A percentile compares a stretch with the other conserved stretches of the same genome.
Evolutionary conservation across 2,329 filamentous ascomycete genomes (phyloP).

Genomic region (Cladosporium sp.): DNA sequence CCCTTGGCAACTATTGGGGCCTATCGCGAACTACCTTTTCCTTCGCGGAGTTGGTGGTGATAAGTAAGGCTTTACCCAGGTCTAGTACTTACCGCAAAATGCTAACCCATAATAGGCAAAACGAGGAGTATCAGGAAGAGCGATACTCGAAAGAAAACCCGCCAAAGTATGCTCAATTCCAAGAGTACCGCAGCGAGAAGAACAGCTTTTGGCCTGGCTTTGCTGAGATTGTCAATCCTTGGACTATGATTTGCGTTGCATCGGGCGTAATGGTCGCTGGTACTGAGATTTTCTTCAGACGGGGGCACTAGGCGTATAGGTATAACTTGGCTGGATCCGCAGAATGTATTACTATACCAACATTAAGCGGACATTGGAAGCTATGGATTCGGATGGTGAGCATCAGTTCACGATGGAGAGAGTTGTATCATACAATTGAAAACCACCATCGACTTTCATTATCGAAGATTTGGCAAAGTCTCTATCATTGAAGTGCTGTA

Average conservation of each 20-base stretch:
- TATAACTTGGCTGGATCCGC: too few species aligned
- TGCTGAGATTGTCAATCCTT: slow-evolving; percentile 50
- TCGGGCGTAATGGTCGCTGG: slow-evolving; percentile 45
- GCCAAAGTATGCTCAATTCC: slow-evolving; percentile 50
- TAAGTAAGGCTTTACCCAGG: slow-evolving; percentile 20
- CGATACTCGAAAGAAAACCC: slow-evolving; percentile 49
- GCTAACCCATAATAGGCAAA: slow-evolving; percentile 34
- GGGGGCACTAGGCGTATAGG: too few species aligned
- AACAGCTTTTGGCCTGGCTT: slow-evolving; percentile 57
- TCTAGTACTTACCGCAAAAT: too few species aligned
- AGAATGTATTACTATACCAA: too few species aligned
- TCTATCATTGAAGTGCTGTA: too few species aligned
- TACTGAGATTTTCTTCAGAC: background rate
- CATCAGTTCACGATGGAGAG: too few species aligned
- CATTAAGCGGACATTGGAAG: too few species aligned
- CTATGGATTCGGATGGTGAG: too few species aligned
- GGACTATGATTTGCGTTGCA: slow-evolving; percentile 51
- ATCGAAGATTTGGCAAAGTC: too few species aligned
- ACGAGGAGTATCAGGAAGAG: slow-evolving; percentile 48
- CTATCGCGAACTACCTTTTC: slow-evolving; percentile 55
- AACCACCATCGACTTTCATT: too few species aligned
- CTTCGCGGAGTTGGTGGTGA: slow-evolving; percentile 55
- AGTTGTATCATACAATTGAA: too few species aligned
- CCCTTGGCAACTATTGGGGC: slow-evolving; percentile 51
- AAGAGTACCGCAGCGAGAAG: slow-evolving; percentile 49